A percentile compares a stretch with the other conserved stretches of the same genome.
phyloP scores from a whole-genome alignment of 1,284 basidiomycete species.

The Gymnopus androsaceus region DNA sequence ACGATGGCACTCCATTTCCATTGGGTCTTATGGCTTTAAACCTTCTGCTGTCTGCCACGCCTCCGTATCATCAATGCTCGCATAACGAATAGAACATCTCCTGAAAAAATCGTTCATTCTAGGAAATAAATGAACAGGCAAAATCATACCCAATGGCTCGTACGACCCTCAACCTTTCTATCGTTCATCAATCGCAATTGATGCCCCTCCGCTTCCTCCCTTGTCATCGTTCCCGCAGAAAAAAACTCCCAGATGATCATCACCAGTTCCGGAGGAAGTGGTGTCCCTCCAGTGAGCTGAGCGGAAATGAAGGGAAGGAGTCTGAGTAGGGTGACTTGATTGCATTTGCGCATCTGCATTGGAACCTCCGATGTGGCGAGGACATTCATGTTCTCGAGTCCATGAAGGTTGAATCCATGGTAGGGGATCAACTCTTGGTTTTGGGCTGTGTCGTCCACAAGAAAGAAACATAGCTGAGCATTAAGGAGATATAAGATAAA shows the following conservation, averaged over 20 bases:
- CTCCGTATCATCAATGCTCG: conserved; percentile 7
- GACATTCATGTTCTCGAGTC: conserved; percentile 11
- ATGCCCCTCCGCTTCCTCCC: conserved; percentile 16
- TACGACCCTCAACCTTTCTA: not conserved
- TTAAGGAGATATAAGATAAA: not conserved
- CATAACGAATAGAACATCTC: not conserved
- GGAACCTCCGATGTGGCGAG: conserved; percentile 17
- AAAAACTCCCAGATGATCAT: conserved; percentile 11
- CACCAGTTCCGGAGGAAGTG: conserved; percentile 15
- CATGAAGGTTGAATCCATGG: conserved; percentile 9
- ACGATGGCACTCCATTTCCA: too few species aligned
- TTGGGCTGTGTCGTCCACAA: conserved; percentile 14
- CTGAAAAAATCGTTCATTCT: not conserved
- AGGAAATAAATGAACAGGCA: not conserved
- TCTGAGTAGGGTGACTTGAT: conserved; percentile 6
- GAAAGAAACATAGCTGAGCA: conserved; percentile 21
- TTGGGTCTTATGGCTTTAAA: too few species aligned
- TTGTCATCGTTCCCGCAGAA: conserved; percentile 8
- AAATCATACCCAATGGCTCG: not conserved
- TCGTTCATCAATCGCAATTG: conserved; percentile 15
- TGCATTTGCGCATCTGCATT: conserved; percentile 10
- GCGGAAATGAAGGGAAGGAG: conserved; percentile 8
- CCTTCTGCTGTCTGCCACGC: too few species aligned
- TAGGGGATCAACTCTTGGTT: not conserved
- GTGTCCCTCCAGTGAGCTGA: not conserved